Evolutionary conservation across 1,139 yeast species (phyloP), one percentile per base, ranked within the genome.

Genomic region (Taiozyma sp.): DNA sequence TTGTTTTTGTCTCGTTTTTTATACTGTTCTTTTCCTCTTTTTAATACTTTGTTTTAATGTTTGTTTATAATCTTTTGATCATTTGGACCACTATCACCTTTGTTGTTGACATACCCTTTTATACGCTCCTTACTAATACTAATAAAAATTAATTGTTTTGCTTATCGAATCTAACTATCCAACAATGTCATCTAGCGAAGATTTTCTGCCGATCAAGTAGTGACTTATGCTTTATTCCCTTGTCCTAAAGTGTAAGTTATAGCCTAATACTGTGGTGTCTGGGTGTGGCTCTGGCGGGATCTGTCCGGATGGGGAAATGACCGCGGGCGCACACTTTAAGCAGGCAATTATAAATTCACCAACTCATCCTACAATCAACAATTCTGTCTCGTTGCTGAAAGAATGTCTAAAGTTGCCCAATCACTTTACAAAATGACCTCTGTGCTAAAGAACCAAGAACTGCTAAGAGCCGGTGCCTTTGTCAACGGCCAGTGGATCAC

Each of bases 401-500:
- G 26, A 24, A 37, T 37, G 40, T 37, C 40, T 22, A 37, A 10
- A 21, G 24, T 37, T 16, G 24, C 24, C 14, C 21, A 37, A 19
- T 37, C 40, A 5, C 22, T 37, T 14, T 37, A 37, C 14, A 37
- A 37, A 21, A 37, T 37, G 40, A 19, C 40, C 24, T 37, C 40
- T 37, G 40, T 37, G 40, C 40, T 37, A 21, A 44, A 76, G 50
- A 79, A 83, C 65, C 76, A 80, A 19, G 77, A 76, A 14, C 76
- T 88, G 49, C 61, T 87, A 51, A 75, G 79, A 62, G 68, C 78
- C 42, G 76, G 78, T 52, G 83, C 88, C 21, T 81, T 72, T 59
- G 73, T 88, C 65, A 80, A 85, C 59, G 96, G 96, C 47, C 70
- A 81, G 61, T 89, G 95, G 90, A 67, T 77, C 46, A 74, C 81